Conservation (phyloP, 2,329 filamentous ascomycete species). For the Hymenoscyphus scutula region DNA sequence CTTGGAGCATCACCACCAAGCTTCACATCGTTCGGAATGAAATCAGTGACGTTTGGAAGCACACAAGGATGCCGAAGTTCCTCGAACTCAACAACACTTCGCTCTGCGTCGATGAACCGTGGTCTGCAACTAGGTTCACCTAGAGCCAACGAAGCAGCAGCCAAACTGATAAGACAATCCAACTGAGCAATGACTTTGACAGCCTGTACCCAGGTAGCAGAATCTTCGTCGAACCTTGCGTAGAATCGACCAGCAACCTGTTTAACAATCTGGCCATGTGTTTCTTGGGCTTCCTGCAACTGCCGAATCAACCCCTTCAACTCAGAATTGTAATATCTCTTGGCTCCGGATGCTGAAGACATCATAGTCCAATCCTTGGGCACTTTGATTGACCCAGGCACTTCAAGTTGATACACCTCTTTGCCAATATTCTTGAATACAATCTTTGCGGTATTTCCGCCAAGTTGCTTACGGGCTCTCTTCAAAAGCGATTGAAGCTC, state of each 20-base stretch:
- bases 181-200: conserved; percentile 88
- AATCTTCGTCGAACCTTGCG: conserved; percentile 82
- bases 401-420: conserved; percentile 94
- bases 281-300: conserved; percentile 92
- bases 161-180: conserved; percentile 90
- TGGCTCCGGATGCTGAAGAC: conserved; percentile 87
- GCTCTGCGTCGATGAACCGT: conserved; percentile 78
- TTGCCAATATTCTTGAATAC: conserved; percentile 87
- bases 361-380: conserved; percentile 92
- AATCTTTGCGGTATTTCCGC: conserved; percentile 60
- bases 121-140: conserved; percentile 88
- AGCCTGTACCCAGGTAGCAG: conserved; percentile 81
- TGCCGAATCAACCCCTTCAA: conserved; percentile 78
- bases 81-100: conserved; percentile 85
- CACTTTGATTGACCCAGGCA: conserved; percentile 78
- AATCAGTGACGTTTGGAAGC: conserved; percentile 82
- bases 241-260: conserved; percentile 83
- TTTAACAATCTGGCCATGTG: conserved; percentile 84
- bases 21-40: conserved; percentile 92
- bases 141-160: conserved; percentile 79
- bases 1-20: conserved; percentile 79
- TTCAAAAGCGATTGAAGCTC: conserved; percentile 71
- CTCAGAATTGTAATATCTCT: conserved; percentile 90
- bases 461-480: conserved; percentile 69
- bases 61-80: conserved; percentile 96